Conservation (phyloP, 2,329 filamentous ascomycete genomes). For the Stemphylium beticola region DNA sequence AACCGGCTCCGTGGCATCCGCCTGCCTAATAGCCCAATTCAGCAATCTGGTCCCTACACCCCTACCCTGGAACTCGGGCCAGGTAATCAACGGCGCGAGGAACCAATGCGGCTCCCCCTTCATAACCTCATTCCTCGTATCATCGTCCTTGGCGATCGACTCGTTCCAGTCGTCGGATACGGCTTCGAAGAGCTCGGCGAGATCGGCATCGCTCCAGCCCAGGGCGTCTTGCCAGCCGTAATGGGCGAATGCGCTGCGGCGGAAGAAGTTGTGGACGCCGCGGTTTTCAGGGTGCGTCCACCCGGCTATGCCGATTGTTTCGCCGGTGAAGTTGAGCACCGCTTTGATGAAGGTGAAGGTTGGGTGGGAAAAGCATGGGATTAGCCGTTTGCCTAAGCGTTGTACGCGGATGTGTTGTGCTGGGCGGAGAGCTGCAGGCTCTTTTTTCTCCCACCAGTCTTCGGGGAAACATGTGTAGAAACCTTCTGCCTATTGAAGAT, state of each 20-base stretch:
- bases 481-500: constrained; percentile 30
- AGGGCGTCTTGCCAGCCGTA: constrained; percentile 31
- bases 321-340: constrained; percentile 20
- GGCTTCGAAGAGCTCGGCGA: constrained; percentile 35
- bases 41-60: constrained; percentile 38
- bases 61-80: constrained; percentile 37
- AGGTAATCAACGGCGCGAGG: constrained; percentile 37
- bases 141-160: constrained; percentile 25
- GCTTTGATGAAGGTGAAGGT: constrained; percentile 39
- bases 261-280: constrained; percentile 27
- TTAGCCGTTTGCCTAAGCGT: constrained; percentile 31
- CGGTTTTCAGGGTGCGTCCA: constrained; percentile 31
- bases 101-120: constrained; percentile 40
- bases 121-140: constrained; percentile 19
- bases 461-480: constrained; percentile 35
- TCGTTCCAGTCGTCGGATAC: constrained; percentile 29
- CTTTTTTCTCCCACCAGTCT: constrained; percentile 28
- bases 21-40: constrained; percentile 40
- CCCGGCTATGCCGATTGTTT: constrained; percentile 36
- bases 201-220: constrained; percentile 31
- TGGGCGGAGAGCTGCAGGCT: constrained; percentile 28
- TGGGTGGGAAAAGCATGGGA: constrained; percentile 20
- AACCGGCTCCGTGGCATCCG: constrained; percentile 30
- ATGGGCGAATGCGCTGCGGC: constrained; percentile 21
- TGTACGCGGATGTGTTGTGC: constrained; percentile 13